Evolutionary conservation across 768 basidiomycete species (phyloP), one percentile per base, ranked within the genome.

Genomic region (Tylopilus sp.): DNA sequence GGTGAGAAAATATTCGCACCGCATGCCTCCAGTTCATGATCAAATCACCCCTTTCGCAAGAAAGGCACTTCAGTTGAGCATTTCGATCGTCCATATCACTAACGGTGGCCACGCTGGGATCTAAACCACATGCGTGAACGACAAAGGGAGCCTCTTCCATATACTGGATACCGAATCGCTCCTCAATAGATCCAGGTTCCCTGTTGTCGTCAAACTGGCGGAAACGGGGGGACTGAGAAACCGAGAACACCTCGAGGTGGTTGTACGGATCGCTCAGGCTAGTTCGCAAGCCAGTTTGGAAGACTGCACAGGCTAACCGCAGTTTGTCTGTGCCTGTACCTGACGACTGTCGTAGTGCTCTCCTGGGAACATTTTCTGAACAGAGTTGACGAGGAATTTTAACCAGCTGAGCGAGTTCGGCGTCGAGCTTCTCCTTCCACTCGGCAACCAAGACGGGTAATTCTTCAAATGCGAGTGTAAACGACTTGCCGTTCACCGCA

Each of bases 51-150:
- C 35, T 15, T 18, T 18, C 6, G 30, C 51, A 46, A 35, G 4
- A 21, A 25, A 58, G 39, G 25, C 49, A 53, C 26, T 4, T 38
- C 25, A 57, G 25, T 42, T 51, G 49, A 31, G 57, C 57, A 35
- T 58, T 53, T 15, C 41, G 57, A 10, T 21, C 42, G 28, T 58
- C 51, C 57, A 53, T 50, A 31, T 58, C 51, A 38, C 38, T 51
- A 11, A n/a, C 38, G 4, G 33, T 57, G 13, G 51, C 51, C 6
- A 45, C 43, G 11, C 31, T 44, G 7, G 56, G 51, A 30, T 58
- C 52, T 21, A 50, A 20, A 2, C 51, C 51, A n/a, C 57, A 53
- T 3, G 51, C 51, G 13, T 25, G 43, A 8, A 57, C 28, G 9
- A 57, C 40, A 15, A 48, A 43, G 1, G 51, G 51, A 21, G 56